phyloP scores from a whole-genome alignment of 2,329 filamentous ascomycete genomes.

The Canariomyces notabilis region DNA sequence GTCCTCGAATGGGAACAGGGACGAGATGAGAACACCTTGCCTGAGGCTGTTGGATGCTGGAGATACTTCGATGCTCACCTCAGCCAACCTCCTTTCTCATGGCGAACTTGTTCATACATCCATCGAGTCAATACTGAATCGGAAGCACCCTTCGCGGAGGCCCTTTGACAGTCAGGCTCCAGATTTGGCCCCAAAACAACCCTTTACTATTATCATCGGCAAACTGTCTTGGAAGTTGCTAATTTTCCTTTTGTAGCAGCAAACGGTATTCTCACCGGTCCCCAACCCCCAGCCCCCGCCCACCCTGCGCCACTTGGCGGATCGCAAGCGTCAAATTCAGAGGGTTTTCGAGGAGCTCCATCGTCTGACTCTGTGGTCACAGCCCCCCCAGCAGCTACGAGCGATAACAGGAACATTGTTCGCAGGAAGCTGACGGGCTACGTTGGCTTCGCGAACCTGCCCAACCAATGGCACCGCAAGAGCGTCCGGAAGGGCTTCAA shows the following conservation, averaged over 20 bases:
- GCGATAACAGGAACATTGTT: conserved; percentile 88
- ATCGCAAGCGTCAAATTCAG: conserved; percentile 30
- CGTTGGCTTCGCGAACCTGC: conserved; percentile 96
- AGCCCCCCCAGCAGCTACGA: conserved; percentile 44
- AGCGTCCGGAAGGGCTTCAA: conserved; percentile 99
- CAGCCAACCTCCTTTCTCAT: conserved; percentile 41
- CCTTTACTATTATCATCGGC: conserved; percentile 20
- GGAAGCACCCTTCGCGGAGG: conserved; percentile 5
- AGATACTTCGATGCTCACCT: conserved; percentile 41
- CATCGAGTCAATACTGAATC: conserved; percentile 4
- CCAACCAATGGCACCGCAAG: conserved; percentile 99
- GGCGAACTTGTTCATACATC: conserved; percentile 41
- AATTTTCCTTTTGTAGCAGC: conserved; percentile 36
- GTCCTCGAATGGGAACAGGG: conserved; percentile 27
- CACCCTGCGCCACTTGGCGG: conserved; percentile 38
- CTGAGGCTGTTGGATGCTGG: conserved; percentile 53
- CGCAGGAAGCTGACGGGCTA: conserved; percentile 97
- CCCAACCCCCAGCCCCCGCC: conserved; percentile 38
- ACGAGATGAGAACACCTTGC: conserved; percentile 33
- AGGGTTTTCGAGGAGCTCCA: conserved; percentile 30
- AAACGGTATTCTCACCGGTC: conserved; percentile 33
- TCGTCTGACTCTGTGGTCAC: conserved; percentile 39
- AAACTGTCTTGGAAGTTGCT: conserved; percentile 28
- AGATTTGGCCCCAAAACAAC: conserved; percentile 27
- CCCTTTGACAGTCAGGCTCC: conserved; percentile 34